A percentile compares a stretch with the other conserved stretches of the same genome.
Evolutionary conservation across 2,329 filamentous ascomycete species (phyloP).

Genomic region (Pezicula neosporulosa): DNA sequence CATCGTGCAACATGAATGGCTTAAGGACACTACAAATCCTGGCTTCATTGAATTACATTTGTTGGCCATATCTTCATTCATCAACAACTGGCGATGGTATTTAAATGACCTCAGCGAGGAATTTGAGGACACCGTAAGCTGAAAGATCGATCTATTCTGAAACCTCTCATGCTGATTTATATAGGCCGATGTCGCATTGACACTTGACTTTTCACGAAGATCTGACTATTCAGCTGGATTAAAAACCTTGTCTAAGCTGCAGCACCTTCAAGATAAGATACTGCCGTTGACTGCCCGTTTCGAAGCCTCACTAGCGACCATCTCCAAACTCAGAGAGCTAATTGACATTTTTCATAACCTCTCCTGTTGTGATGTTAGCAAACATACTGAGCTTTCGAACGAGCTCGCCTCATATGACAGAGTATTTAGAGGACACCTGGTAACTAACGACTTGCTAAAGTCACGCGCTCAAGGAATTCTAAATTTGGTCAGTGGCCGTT

Average conservation of each 20-base stretch:
- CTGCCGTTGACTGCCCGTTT: constrained; percentile 1
- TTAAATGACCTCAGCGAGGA: no score
- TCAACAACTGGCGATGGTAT: no score
- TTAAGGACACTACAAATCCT: no score
- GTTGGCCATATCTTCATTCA: no score
- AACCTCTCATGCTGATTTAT: no score
- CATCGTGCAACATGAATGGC: no score
- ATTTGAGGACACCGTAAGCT: no score
- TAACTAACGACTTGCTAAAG: background rate
- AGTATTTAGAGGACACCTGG: constrained; percentile 2
- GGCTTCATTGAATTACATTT: no score
- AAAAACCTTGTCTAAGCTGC: constrained; percentile 1
- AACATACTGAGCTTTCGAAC: background rate
- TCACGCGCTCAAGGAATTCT: constrained; percentile 1
- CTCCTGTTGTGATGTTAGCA: background rate
- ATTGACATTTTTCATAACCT: background rate
- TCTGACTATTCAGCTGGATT: constrained; percentile 1
- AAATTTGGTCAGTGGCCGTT: constrained; percentile 1
- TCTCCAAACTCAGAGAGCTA: background rate
- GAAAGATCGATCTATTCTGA: no score
- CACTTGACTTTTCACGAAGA: background rate
- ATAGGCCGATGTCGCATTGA: constrained; percentile 7
- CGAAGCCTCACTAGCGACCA: constrained; percentile 1
- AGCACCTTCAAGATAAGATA: constrained; percentile 3
- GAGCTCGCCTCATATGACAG: constrained; percentile 1